These are phyloP conservation scores for Scytalidium lignicola DNA, from an alignment of 2,329 filamentous ascomycete genomes.

Conservation along the genomic window DNA sequence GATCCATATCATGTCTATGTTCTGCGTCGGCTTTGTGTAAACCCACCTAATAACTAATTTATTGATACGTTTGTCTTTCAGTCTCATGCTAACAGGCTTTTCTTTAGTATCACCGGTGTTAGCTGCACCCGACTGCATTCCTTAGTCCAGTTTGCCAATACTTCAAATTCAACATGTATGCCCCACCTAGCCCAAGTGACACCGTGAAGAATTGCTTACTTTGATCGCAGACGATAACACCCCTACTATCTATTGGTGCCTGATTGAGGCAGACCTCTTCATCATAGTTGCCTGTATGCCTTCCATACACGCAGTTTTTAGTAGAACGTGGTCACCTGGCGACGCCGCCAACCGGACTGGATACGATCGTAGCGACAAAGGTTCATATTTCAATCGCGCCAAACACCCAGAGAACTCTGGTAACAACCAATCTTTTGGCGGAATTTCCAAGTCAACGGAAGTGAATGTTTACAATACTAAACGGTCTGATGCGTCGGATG, in stretches of 20 bases:
- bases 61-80: background rate
- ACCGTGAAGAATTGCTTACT: slow-evolving; percentile 1
- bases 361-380: slow-evolving; percentile 5
- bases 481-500: slow-evolving; percentile 6
- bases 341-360: background rate
- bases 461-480: slow-evolving; percentile 5
- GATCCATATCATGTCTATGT: slow-evolving; percentile 5
- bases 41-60: background rate
- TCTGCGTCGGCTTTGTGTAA: slow-evolving; percentile 5
- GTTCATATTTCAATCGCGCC: slow-evolving; percentile 5
- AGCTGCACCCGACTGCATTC: slow-evolving; percentile 2
- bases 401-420: slow-evolving; percentile 1
- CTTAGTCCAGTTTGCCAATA: slow-evolving; percentile 2
- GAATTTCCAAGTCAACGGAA: slow-evolving; percentile 7
- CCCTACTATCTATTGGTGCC: slow-evolving; percentile 2
- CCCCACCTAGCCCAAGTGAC: background rate
- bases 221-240: slow-evolving; percentile 1
- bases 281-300: slow-evolving; percentile 2
- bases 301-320: background rate
- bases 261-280: slow-evolving; percentile 2
- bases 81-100: background rate
- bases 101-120: slow-evolving; percentile 3
- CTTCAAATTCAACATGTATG: slow-evolving; percentile 4
- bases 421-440: slow-evolving; percentile 2
- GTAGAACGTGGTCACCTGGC: background rate